These are phyloP conservation scores for Rhodamnia argentea DNA, from an alignment of 345 rosid genomes.

Conservation along the genomic window DNA sequence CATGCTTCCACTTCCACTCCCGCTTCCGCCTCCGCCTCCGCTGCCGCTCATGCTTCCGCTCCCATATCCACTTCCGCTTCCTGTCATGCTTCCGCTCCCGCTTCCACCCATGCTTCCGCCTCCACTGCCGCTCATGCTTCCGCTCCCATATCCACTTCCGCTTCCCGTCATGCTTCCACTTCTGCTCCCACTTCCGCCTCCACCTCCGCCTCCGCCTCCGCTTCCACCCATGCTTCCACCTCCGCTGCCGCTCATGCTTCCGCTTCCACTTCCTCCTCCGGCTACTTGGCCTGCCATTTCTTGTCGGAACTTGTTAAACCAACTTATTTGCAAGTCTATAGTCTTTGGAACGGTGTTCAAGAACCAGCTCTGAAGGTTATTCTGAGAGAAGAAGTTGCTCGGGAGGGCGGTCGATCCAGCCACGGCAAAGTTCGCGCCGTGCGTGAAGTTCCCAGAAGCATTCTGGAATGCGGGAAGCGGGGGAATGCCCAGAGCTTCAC, in stretches of 20 bases:
- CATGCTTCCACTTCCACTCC: neutral
- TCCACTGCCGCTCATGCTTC: too few species aligned
- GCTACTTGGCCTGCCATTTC: neutral
- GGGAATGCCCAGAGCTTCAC: constrained; percentile 17
- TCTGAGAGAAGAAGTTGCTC: neutral
- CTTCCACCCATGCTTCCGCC: neutral
- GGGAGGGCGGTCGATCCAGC: constrained; percentile 31
- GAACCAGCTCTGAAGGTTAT: neutral
- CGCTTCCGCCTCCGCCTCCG: neutral
- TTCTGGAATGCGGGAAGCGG: constrained; percentile 13
- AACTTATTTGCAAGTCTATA: constrained; percentile 18
- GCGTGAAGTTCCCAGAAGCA: neutral
- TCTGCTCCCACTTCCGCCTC: neutral
- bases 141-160: neutral
- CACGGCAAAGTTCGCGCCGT: constrained; percentile 27
- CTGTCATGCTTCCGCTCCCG: neutral
- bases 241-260: neutral
- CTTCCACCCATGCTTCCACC: neutral
- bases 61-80: neutral
- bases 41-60: neutral
- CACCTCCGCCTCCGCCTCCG: neutral
- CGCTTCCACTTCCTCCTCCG: neutral
- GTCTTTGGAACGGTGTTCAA: constrained; percentile 16
- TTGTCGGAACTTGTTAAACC: constrained; percentile 17
- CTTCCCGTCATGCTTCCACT: neutral